These are phyloP conservation scores for Leccinum griseonigrum DNA, from an alignment of 1,284 basidiomycete genomes.

Conservation along the genomic window DNA sequence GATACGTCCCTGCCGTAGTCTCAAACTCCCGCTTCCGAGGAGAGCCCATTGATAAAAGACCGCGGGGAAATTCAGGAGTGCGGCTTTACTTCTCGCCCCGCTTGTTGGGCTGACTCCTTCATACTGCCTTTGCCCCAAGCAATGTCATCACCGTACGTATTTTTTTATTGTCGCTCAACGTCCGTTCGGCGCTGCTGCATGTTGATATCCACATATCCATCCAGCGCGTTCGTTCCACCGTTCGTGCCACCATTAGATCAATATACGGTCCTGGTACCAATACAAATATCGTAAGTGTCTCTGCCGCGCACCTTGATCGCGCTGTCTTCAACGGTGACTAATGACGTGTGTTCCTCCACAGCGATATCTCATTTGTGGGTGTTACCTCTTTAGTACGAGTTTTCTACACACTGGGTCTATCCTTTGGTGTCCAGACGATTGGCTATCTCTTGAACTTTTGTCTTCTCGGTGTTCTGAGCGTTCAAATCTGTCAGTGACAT, in stretches of 20 bases:
- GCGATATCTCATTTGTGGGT: conserved; percentile 2
- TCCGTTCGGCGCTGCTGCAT: background rate
- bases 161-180: background rate
- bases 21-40: background rate
- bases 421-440: background rate
- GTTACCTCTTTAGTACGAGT: background rate
- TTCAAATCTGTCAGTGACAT: conserved; percentile 2
- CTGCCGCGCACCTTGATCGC: background rate
- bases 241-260: background rate
- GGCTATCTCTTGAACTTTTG: conserved; percentile 5
- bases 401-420: background rate
- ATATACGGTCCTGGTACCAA: conserved; percentile 3
- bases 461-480: background rate
- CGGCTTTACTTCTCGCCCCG: background rate
- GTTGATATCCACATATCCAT: background rate
- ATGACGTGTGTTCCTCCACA: background rate
- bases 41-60: background rate
- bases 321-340: background rate
- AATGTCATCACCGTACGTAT: background rate
- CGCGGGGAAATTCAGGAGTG: background rate
- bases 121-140: background rate
- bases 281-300: conserved; percentile 3
- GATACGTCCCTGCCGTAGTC: no score
- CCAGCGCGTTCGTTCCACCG: background rate
- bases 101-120: background rate